Base-by-base conservation (phyloP, 1,284 basidiomycete genomes). In the Chalciporus sp. region DNA sequence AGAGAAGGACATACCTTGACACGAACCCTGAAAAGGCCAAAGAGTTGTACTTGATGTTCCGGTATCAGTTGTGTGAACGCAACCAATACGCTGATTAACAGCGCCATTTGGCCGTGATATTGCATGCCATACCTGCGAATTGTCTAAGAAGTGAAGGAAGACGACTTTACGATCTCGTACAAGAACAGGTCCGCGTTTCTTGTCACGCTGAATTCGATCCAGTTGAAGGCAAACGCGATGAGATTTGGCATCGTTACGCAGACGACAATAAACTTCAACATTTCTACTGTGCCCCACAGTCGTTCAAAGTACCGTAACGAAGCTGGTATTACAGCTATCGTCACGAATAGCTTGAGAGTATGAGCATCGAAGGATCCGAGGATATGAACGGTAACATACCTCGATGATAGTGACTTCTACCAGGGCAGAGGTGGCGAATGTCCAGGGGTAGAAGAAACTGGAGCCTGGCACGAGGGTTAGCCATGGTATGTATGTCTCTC, bases 51-150 rank as follows among this genome's bases (percentile, higher is more conserved):
- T 72, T 98, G 95, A 65, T 99, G 95, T 70, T 99, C 96, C 26
- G 97, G 96, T 61, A 98, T 98, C 53, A 97, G 76, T 70, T 99
- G 96, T 2, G 95, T 98, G 73, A 98, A 97, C 10, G 95, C 96
- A 51, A 99, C 96, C 37, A 99, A 80, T 60, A 96, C 82, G 4
- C 85, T 92, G 46, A 88, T 88, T 66, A 97, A 93, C n/a, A 99
- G 76, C 2, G 93, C 91, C 79, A 92, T 92, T 70, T 95, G 85
- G 26, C 96, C 96, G 66, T 94, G 93, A 70, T 95, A 98, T 46
- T 85, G 82, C 76, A 92, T 86, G 26, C 87, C 92, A 70, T 91
- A 94, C 37, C 94, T 95, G 50, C 53, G 35, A 39, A 60, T 28
- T 20, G 46, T 40, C 45, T 58, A 33, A 57, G 60, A 42, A 7